Conservation (phyloP, 1,284 basidiomycete species). For the Thecaphora thlaspeos region DNA sequence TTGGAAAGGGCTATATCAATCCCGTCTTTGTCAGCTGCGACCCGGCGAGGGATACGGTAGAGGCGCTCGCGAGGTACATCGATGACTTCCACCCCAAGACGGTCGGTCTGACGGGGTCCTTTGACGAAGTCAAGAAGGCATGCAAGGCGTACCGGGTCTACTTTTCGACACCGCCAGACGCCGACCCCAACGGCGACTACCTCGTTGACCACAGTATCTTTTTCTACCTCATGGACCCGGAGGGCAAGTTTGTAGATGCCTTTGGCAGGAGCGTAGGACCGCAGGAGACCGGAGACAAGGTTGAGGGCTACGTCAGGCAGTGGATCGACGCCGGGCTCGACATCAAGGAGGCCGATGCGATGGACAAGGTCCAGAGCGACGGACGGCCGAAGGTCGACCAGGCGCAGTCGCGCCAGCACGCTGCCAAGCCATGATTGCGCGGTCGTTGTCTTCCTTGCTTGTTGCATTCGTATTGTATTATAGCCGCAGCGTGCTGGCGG, state of each 20-base stretch:
- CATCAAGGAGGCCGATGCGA: conserved; percentile 63
- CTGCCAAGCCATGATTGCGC: no score
- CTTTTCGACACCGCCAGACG: conserved; percentile 85
- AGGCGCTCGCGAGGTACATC: conserved; percentile 63
- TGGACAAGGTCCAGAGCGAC: conserved; percentile 64
- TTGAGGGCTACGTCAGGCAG: conserved; percentile 62
- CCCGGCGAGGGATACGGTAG: conserved; percentile 81
- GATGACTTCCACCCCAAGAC: conserved; percentile 79
- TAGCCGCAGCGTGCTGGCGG: no score
- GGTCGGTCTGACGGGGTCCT: conserved; percentile 82
- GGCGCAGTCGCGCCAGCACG: no score
- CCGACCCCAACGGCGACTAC: conserved; percentile 76
- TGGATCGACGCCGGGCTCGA: conserved; percentile 59
- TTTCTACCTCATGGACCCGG: conserved; percentile 96
- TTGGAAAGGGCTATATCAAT: conserved; percentile 58
- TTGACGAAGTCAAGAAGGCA: conserved; percentile 77
- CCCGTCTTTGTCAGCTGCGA: conserved; percentile 95
- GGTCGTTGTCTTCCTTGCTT: no score
- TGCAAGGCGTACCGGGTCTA: conserved; percentile 97
- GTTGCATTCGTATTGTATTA: no score
- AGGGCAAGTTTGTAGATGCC: conserved; percentile 89
- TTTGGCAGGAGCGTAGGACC: conserved; percentile 81
- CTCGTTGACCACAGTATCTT: conserved; percentile 79
- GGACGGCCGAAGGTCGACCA: conserved; percentile 23
- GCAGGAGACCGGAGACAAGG: conserved; percentile 68